Base-by-base conservation (phyloP, 345 rosid species). In the Euphorbia lathyris region DNA sequence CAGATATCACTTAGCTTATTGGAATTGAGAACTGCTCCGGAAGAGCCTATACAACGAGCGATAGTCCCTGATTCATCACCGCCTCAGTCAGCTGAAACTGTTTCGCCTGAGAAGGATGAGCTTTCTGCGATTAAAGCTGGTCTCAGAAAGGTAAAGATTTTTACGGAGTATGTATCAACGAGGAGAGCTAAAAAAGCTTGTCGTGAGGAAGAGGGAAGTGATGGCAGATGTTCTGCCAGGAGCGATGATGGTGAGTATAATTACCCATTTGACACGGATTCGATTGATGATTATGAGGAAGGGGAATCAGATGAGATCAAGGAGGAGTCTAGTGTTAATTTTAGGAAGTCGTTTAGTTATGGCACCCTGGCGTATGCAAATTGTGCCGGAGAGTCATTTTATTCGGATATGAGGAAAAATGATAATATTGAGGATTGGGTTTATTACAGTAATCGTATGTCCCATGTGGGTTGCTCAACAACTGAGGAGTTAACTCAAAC, bases 121-220 rank as follows among this genome's bases (percentile, higher is more conserved):
- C 74, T 78, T 53, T 91, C 96, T 73, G 95, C 89, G 50, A 84
- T 94, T 1, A 94, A 94, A 87, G 92, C 91, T 19, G 93, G 98
- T 59, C 83, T 94, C 50, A 85, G 93, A 72, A 91, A 85, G 85
- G 95, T 94, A 47, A 94, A 91, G 75, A 80, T 88, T 6, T 88
- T 91, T 65, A 91, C 91, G 0, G 85, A 80, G 58, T 91, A 87
- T 69, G 93, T 94, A 66, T 88, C 96, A 19, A 79, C 67, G 30
- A 82, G 87, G 58, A 86, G 81, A 77, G 88, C 87, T 0, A 87
- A 86, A 59, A 87, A 90, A 69, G 87, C 87, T 22, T 85, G 83
- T 55, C 84, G 80, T 9, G 96, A 86, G 73, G 87, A 89, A 77
- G 96, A 86, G 22, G 81, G 81, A 50, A 85, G 91, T 47, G 91